Evolutionary conservation across 228 moss, liverwort and hornwort species (phyloP).

Genomic region (Sphagnum magellanicum): DNA sequence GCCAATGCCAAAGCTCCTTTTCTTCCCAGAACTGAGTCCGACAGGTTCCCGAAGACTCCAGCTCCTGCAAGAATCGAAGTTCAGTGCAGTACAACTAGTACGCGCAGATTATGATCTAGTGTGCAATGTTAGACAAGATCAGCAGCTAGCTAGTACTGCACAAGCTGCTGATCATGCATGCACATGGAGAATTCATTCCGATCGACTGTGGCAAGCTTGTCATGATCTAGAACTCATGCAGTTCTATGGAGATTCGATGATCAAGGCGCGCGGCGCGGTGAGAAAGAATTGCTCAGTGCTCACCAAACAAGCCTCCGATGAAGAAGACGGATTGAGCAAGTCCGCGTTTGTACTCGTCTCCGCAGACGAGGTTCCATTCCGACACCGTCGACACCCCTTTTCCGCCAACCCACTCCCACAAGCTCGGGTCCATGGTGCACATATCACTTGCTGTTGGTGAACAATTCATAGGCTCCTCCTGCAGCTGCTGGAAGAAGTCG

Average conservation of each 20-base stretch:
- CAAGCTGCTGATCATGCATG: too few relatives aligned
- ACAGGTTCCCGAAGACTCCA: conserved; percentile 30
- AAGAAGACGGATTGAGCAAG: conserved; percentile 31
- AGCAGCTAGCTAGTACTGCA: too few relatives aligned
- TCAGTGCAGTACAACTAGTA: background rate
- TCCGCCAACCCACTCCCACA: conserved; percentile 32
- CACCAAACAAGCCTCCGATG: conserved; percentile 29
- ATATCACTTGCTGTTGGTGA: conserved; percentile 16
- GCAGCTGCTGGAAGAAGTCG: too few relatives aligned
- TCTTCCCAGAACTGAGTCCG: conserved; percentile 34
- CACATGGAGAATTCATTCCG: too few relatives aligned
- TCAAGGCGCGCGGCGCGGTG: too few relatives aligned
- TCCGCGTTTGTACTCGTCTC: conserved; percentile 28
- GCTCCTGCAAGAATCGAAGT: conserved; percentile 16
- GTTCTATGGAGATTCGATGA: too few relatives aligned
- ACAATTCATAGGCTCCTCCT: conserved; percentile 8
- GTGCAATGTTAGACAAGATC: too few relatives aligned
- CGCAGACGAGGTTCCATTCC: conserved; percentile 35
- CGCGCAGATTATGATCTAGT: background rate
- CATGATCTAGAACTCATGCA: too few relatives aligned
- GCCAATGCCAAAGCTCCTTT: conserved; percentile 26
- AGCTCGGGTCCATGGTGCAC: conserved; percentile 19
- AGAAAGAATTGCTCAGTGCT: background rate
- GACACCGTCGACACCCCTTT: conserved; percentile 18
- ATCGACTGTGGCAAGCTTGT: too few relatives aligned